Conservation (phyloP, 192 early-diverging fungal genomes). For the Backusella sp. region DNA sequence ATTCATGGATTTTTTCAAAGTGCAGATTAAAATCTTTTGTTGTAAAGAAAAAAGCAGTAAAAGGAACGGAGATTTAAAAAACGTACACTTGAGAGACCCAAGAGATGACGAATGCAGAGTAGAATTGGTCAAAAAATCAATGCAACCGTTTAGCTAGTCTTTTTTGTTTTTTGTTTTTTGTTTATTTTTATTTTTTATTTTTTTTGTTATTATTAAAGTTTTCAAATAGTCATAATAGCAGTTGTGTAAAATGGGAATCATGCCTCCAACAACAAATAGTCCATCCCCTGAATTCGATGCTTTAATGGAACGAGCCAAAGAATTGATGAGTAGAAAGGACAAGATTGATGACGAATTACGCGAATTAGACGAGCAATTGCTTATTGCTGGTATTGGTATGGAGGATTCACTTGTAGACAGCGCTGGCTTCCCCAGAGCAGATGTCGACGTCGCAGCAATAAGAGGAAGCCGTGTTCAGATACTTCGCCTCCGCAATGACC, state of each 20-base stretch:
- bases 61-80: slow-evolving; percentile 9
- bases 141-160: neutral
- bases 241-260: slow-evolving; percentile 6
- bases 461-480: slow-evolving; percentile 41
- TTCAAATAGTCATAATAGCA: neutral
- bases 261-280: neutral
- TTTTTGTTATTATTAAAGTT: neutral
- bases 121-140: neutral
- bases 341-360: slow-evolving; percentile 41
- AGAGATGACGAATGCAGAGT: neutral
- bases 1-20: neutral
- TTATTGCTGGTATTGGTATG: slow-evolving; percentile 47
- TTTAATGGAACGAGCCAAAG: slow-evolving; percentile 34
- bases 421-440: slow-evolving; percentile 50
- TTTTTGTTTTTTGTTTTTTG: neutral
- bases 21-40: neutral
- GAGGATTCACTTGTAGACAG: slow-evolving; percentile 42
- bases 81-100: neutral
- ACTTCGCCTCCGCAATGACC: slow-evolving; percentile 42
- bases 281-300: neutral
- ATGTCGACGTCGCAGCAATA: slow-evolving; percentile 51
- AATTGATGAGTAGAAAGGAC: slow-evolving; percentile 49
- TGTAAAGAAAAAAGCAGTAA: neutral
- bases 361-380: slow-evolving; percentile 38
- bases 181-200: neutral